A percentile compares a stretch with the other conserved stretches of the same genome.
Evolutionary conservation across 345 rosid genomes (phyloP).

Genomic region (Geranium rotundifolium): DNA sequence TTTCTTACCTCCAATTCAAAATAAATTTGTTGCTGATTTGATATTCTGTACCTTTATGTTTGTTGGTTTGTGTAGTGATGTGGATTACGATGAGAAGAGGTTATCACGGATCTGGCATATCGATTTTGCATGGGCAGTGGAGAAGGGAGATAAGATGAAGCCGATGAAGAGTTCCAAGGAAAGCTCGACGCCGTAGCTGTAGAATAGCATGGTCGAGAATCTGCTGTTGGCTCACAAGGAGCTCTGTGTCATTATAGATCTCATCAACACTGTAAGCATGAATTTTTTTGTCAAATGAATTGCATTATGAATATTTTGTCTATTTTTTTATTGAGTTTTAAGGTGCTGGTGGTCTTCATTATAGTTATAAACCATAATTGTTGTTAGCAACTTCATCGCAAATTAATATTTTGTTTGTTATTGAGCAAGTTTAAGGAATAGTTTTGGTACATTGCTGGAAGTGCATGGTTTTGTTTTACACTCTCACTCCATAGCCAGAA

Average conservation of each 20-base stretch:
- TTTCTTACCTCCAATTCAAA: not conserved
- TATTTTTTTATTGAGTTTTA: not conserved
- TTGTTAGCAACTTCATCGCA: not conserved
- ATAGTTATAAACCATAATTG: not conserved
- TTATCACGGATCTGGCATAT: slow-evolving; percentile 62
- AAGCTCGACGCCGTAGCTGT: slow-evolving; percentile 47
- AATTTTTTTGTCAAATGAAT: not conserved
- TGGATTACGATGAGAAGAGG: slow-evolving; percentile 69
- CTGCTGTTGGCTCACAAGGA: slow-evolving; percentile 87
- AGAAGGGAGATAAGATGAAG: slow-evolving; percentile 60
- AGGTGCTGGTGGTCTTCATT: not conserved
- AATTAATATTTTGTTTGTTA: not conserved
- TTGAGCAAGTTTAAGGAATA: not conserved
- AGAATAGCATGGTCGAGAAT: slow-evolving; percentile 91
- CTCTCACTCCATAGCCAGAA: not conserved
- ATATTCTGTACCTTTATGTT: not conserved
- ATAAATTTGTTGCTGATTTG: not conserved
- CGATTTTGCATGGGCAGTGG: slow-evolving; percentile 90
- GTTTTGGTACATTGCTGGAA: not conserved
- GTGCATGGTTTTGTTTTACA: not conserved
- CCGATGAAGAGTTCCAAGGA: slow-evolving; percentile 56
- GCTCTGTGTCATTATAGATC: slow-evolving; percentile 77
- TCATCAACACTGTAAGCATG: slow-evolving; percentile 63
- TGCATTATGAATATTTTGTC: not conserved
- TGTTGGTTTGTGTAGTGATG: slow-evolving; percentile 33